Percentiles rank a stretch among this genome's conserved stretches.
phyloP scores from a whole-genome alignment of 768 basidiomycete species.

The Suillus americanus region DNA sequence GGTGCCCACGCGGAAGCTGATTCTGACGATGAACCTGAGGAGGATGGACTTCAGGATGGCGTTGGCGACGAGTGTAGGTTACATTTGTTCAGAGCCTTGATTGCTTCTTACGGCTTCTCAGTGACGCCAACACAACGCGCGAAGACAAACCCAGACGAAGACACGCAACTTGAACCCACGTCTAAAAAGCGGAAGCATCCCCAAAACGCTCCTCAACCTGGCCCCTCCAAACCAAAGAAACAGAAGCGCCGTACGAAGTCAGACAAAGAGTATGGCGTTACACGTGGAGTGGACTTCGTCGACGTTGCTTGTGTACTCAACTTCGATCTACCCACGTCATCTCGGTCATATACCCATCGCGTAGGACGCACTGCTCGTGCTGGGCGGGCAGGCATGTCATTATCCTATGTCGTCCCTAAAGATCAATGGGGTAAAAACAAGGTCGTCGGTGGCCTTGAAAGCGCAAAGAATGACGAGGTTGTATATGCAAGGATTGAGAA shows the following conservation, averaged over 20 bases:
- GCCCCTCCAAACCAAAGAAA: constrained; percentile 34
- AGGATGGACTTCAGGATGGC: constrained; percentile 11
- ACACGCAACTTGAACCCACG: constrained; percentile 20
- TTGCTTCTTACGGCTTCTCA: constrained; percentile 25
- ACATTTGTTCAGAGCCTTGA: constrained; percentile 11
- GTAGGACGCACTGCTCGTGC: constrained; percentile 97
- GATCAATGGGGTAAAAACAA: constrained; percentile 74
- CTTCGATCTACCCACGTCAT: constrained; percentile 91
- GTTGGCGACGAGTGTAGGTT: constrained; percentile 33
- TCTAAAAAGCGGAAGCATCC: constrained; percentile 62
- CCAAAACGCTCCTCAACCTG: constrained; percentile 36
- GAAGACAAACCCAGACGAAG: constrained; percentile 16
- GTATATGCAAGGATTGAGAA: constrained; percentile 63
- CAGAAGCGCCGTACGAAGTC: constrained; percentile 51
- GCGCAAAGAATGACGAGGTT: constrained; percentile 72
- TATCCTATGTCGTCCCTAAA: constrained; percentile 82
- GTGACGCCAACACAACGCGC: constrained; percentile 57
- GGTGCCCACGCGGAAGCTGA: constrained; percentile 53
- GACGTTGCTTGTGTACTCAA: constrained; percentile 97
- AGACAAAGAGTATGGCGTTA: constrained; percentile 89
- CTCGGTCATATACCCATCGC: constrained; percentile 90
- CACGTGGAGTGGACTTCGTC: constrained; percentile 94
- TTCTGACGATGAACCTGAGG: constrained; percentile 44
- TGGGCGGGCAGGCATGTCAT: constrained; percentile 86
- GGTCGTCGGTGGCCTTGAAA: constrained; percentile 65